A percentile compares a stretch with the other conserved stretches of the same genome.
phyloP scores from a whole-genome alignment of 176 grass and related monocot species.

The Bothriochloa decipiens region DNA sequence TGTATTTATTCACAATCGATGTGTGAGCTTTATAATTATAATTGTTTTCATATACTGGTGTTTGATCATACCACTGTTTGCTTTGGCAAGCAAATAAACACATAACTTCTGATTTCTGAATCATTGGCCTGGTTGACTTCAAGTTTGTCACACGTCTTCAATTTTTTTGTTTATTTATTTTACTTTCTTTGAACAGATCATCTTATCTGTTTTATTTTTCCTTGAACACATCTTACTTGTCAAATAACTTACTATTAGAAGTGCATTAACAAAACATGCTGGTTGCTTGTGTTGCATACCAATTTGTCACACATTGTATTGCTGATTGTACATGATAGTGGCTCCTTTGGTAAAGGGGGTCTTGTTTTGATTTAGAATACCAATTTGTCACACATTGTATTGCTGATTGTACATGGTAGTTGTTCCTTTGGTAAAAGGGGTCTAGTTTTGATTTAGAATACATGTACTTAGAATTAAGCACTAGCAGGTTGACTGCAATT shows the following conservation, averaged over 20 bases:
- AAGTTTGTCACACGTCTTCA: slow-evolving; percentile 5
- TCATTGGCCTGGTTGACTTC: background rate
- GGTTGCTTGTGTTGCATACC: background rate
- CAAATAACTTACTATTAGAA: slow-evolving; percentile 13
- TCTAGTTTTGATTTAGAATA: background rate
- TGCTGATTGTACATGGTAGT: background rate
- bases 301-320: background rate
- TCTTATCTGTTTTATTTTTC: background rate
- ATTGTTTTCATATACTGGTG: slow-evolving; percentile 14
- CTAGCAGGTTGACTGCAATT: background rate
- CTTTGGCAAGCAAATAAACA: background rate
- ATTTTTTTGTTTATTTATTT: background rate
- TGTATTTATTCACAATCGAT: background rate
- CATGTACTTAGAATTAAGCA: background rate
- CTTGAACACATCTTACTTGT: slow-evolving; percentile 11
- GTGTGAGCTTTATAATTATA: background rate
- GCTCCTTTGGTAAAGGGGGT: background rate
- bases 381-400: background rate
- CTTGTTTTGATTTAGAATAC: slow-evolving; percentile 2
- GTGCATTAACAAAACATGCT: background rate
- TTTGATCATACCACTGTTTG: background rate
- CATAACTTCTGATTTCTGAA: background rate
- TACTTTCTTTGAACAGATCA: background rate
- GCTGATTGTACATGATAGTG: background rate
- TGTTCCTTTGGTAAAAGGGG: background rate